phyloP scores from a whole-genome alignment of 768 basidiomycete genomes.

The Grammothele lineata region DNA sequence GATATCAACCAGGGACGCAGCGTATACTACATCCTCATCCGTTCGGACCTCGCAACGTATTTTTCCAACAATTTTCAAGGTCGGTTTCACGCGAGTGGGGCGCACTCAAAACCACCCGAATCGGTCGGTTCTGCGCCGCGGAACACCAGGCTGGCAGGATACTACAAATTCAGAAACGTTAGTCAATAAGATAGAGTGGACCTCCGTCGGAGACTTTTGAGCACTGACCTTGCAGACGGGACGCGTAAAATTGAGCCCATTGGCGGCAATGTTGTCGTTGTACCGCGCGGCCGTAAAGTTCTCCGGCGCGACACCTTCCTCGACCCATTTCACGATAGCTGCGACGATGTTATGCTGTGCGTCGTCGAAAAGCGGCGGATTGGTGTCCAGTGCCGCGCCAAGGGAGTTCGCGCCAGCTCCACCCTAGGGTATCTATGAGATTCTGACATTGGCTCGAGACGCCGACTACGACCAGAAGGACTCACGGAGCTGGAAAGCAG shows the following conservation, averaged over 20 bases:
- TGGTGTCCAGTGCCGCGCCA: too few species aligned
- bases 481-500: too few species aligned
- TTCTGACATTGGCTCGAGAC: neutral
- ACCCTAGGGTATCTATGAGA: neutral
- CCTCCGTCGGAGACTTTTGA: neutral
- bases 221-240: too few species aligned
- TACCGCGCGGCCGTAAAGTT: conserved; percentile 11
- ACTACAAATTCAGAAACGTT: neutral
- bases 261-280: neutral
- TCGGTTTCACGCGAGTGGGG: too few species aligned
- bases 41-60: too few species aligned
- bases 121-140: neutral
- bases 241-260: too few species aligned
- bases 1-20: too few species aligned
- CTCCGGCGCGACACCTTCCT: conserved; percentile 20
- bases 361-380: neutral
- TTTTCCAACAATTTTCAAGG: too few species aligned
- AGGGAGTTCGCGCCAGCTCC: too few species aligned
- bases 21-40: too few species aligned
- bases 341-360: conserved; percentile 15
- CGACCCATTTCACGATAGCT: conserved; percentile 26
- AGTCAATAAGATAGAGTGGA: too few species aligned
- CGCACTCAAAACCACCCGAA: neutral
- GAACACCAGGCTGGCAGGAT: conserved; percentile 1
- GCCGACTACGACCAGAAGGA: too few species aligned